A percentile compares a stretch with the other conserved stretches of the same genome.
These are phyloP conservation scores for Phytophthora multivora DNA, from an alignment of 352 stramenopile genomes.

Conservation along the genomic window DNA sequence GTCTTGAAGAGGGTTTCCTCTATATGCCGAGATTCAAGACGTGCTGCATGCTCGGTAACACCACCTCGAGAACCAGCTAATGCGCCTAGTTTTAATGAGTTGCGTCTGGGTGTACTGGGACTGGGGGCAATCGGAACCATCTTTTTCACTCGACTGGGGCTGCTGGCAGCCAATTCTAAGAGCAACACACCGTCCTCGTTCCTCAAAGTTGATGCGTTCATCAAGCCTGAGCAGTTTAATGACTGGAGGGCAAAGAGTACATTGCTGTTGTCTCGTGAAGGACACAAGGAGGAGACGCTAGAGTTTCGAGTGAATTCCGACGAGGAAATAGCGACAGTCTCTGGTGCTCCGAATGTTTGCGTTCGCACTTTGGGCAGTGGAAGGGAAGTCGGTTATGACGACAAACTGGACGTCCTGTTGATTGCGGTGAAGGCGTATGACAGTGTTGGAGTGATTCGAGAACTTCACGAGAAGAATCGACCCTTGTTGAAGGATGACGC, in stretches of 20 bases:
- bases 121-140: conserved; percentile 77
- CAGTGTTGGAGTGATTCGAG: conserved; percentile 40
- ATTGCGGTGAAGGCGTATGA: conserved; percentile 77
- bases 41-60: not conserved
- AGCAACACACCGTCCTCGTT: not conserved
- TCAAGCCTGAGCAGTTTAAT: conserved; percentile 52
- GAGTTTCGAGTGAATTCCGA: conserved; percentile 11
- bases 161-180: conserved; percentile 21
- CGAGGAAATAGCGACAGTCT: conserved; percentile 14
- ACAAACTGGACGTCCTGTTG: conserved; percentile 60
- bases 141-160: conserved; percentile 62
- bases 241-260: conserved; percentile 15
- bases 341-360: conserved; percentile 28
- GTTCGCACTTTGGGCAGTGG: conserved; percentile 36
- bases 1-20: not conserved
- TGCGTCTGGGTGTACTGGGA: conserved; percentile 66
- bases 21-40: not conserved
- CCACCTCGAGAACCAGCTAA: not conserved
- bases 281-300: conserved; percentile 8
- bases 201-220: conserved; percentile 48
- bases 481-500: conserved; percentile 51
- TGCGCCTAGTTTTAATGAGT: not conserved
- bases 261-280: conserved; percentile 14
- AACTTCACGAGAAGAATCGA: conserved; percentile 34
- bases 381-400: not conserved